Percentiles rank a stretch among this genome's conserved stretches.
phyloP scores from a whole-genome alignment of 1,139 yeast species.

The Lodderomyces margitis region DNA sequence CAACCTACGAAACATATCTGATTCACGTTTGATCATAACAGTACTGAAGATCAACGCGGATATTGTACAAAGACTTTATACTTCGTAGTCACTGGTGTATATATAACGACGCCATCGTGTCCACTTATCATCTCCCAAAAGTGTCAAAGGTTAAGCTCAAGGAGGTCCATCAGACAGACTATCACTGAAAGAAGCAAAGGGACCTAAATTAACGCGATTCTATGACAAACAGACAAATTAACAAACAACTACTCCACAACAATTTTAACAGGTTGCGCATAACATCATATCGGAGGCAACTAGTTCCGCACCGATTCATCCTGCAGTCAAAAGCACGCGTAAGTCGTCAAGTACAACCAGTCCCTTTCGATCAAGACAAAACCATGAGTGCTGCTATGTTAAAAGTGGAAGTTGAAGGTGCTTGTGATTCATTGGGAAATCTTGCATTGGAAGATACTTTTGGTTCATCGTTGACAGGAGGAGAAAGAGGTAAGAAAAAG shows the following conservation, averaged over 20 bases:
- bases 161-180: neutral
- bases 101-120: neutral
- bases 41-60: no score
- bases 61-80: no score
- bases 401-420: neutral
- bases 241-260: neutral
- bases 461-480: neutral
- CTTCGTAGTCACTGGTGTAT: slow-evolving; percentile 1
- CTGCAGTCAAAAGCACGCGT: neutral
- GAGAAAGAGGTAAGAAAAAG: neutral
- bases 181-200: neutral
- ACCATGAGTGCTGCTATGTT: neutral
- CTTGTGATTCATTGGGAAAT: neutral
- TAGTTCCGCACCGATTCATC: neutral
- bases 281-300: neutral
- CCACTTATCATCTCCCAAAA: neutral
- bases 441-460: neutral
- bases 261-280: neutral
- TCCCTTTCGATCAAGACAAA: neutral
- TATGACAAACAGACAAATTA: neutral
- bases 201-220: no score
- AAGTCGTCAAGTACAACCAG: neutral
- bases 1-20: neutral
- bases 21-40: neutral
- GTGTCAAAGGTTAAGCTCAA: no score